These are phyloP conservation scores for Neurospora discreta DNA, from an alignment of 495 filamentous ascomycete genomes.

Conservation along the genomic window DNA sequence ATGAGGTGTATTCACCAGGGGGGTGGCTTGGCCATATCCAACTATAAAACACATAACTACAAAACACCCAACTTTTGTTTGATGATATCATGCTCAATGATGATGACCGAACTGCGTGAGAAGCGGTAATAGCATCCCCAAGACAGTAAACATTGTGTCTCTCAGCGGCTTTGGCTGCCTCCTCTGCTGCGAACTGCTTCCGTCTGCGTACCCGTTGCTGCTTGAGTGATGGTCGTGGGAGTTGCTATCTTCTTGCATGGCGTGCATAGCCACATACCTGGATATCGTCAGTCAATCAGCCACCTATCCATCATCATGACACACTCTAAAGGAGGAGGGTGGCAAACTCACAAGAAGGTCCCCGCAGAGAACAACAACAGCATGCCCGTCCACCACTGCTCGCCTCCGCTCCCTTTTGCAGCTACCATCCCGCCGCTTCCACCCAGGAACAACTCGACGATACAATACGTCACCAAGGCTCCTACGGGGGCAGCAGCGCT, in stretches of 20 bases:
- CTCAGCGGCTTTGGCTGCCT: conserved; percentile 42
- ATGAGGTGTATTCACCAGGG: background rate
- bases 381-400: conserved; percentile 84
- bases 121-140: conserved; percentile 83
- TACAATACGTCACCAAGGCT: conserved; percentile 69
- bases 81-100: conserved; percentile 37
- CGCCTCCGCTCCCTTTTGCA: conserved; percentile 1
- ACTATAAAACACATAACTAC: background rate
- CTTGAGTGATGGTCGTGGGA: conserved; percentile 39
- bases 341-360: conserved; percentile 73
- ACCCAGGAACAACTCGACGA: conserved; percentile 61
- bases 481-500: conserved; percentile 83
- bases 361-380: conserved; percentile 85
- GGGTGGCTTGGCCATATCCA: background rate
- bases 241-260: conserved; percentile 74
- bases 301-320: background rate
- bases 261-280: conserved; percentile 97
- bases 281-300: conserved; percentile 8
- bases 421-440: conserved; percentile 27
- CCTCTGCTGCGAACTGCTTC: conserved; percentile 32
- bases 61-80: background rate
- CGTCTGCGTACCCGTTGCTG: conserved; percentile 59
- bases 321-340: background rate
- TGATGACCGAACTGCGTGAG: conserved; percentile 86
- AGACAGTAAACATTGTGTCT: conserved; percentile 63